These are phyloP conservation scores for Chalciporus piperatus DNA, from an alignment of 768 basidiomycete genomes.

Conservation along the genomic window DNA sequence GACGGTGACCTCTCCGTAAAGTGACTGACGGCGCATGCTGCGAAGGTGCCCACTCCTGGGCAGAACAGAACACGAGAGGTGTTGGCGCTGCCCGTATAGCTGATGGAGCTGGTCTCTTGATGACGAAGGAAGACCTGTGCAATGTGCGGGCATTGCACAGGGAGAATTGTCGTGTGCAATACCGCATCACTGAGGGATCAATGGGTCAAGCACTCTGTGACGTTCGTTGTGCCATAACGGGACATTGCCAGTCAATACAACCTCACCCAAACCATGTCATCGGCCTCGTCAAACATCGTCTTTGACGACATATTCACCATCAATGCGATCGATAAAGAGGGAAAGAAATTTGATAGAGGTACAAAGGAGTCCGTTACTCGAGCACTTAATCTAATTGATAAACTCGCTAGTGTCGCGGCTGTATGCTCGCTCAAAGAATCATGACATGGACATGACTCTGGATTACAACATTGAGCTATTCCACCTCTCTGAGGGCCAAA, in stretches of 20 bases:
- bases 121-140: slow-evolving; percentile 28
- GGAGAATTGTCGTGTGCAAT: not conserved
- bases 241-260: too few relatives aligned
- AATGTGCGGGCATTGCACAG: not conserved
- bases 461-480: slow-evolving; percentile 95
- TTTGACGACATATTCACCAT: slow-evolving; percentile 95
- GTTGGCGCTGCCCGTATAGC: slow-evolving; percentile 50
- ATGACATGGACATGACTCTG: slow-evolving; percentile 88
- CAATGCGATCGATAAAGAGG: slow-evolving; percentile 81
- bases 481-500: slow-evolving; percentile 63
- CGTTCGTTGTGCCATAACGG: too few relatives aligned
- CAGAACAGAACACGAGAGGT: slow-evolving; percentile 52
- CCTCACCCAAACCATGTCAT: slow-evolving; percentile 44
- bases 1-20: too few relatives aligned
- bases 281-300: slow-evolving; percentile 68
- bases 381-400: slow-evolving; percentile 2
- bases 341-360: slow-evolving; percentile 99
- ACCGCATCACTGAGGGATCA: not conserved
- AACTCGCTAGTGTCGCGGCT: slow-evolving; percentile 77
- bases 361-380: not conserved
- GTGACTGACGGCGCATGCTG: slow-evolving; percentile 39
- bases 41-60: slow-evolving; percentile 41
- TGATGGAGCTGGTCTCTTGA: slow-evolving; percentile 35
- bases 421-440: slow-evolving; percentile 85
- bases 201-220: too few relatives aligned